A percentile compares a stretch with the other conserved stretches of the same genome.
These are phyloP conservation scores for Tuber microsphaerosporum DNA, from an alignment of 495 filamentous ascomycete genomes.

Conservation along the genomic window DNA sequence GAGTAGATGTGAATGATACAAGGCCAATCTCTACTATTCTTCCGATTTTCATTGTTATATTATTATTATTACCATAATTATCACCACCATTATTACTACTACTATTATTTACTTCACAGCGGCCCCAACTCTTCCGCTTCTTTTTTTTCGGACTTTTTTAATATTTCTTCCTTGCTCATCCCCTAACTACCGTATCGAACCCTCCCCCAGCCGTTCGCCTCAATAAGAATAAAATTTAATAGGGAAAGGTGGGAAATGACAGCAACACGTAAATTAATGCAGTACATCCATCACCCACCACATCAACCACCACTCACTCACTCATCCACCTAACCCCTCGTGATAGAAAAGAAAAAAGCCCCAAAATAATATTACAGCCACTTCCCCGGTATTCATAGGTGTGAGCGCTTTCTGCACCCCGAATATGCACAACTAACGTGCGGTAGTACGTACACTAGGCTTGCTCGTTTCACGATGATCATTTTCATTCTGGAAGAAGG, in stretches of 20 bases:
- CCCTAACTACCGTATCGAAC: background rate
- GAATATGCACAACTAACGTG: background rate
- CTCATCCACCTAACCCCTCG: background rate
- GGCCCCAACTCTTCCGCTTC: background rate
- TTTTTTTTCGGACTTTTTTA: background rate
- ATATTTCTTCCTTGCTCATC: background rate
- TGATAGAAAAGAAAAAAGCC: background rate
- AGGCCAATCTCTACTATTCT: background rate
- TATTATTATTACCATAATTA: background rate
- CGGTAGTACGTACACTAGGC: background rate
- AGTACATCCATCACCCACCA: background rate
- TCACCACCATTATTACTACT: background rate
- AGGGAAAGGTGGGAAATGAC: background rate
- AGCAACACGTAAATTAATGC: background rate
- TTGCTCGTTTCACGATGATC: background rate
- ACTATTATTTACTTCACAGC: background rate
- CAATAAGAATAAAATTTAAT: conserved; percentile 1
- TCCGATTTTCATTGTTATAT: background rate
- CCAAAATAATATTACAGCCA: conserved; percentile 5
- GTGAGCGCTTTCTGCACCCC: background rate
- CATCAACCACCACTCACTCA: background rate
- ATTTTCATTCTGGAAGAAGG: background rate
- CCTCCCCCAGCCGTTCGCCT: background rate
- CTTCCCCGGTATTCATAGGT: background rate
- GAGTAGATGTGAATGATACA: background rate